phyloP scores from a whole-genome alignment of 2,329 filamentous ascomycete genomes.

The Penicillium griseofulvum region DNA sequence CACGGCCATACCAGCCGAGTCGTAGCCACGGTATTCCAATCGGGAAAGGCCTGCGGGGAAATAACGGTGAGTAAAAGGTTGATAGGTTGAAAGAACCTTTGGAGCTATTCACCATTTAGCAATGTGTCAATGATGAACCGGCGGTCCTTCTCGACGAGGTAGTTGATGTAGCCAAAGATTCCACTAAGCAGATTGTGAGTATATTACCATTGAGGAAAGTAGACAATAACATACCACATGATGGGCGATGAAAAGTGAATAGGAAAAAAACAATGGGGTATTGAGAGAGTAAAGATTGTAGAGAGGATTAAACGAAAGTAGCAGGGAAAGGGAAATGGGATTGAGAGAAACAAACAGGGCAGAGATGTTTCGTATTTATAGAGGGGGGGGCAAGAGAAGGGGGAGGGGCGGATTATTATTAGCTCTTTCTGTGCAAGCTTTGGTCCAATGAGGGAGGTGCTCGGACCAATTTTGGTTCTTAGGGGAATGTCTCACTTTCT shows the following conservation, averaged over 20 bases:
- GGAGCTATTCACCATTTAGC: slow-evolving; percentile 70
- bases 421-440: slow-evolving; percentile 13
- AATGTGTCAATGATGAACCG: slow-evolving; percentile 94
- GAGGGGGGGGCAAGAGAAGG: slow-evolving; percentile 16
- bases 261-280: not conserved
- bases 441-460: slow-evolving; percentile 3
- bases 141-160: slow-evolving; percentile 97
- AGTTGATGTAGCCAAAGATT: slow-evolving; percentile 92
- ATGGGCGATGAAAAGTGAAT: slow-evolving; percentile 14
- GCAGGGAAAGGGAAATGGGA: not conserved
- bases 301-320: not conserved
- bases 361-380: slow-evolving; percentile 24
- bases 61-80: slow-evolving; percentile 4
- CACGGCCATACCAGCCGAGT: slow-evolving; percentile 91
- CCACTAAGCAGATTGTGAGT: slow-evolving; percentile 30
- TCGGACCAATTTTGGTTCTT: slow-evolving; percentile 7
- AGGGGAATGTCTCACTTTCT: slow-evolving; percentile 19
- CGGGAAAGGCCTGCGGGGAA: slow-evolving; percentile 71
- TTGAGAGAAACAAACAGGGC: slow-evolving; percentile 1
- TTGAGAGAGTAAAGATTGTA: not conserved
- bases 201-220: not conserved
- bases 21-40: slow-evolving; percentile 98
- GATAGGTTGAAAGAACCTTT: no score
- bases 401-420: slow-evolving; percentile 21
- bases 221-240: slow-evolving; percentile 36